Percentiles rank a stretch among this genome's conserved stretches.
These are phyloP conservation scores for Alternaria brassicicola DNA, from an alignment of 2,329 filamentous ascomycete species.

Conservation along the genomic window DNA sequence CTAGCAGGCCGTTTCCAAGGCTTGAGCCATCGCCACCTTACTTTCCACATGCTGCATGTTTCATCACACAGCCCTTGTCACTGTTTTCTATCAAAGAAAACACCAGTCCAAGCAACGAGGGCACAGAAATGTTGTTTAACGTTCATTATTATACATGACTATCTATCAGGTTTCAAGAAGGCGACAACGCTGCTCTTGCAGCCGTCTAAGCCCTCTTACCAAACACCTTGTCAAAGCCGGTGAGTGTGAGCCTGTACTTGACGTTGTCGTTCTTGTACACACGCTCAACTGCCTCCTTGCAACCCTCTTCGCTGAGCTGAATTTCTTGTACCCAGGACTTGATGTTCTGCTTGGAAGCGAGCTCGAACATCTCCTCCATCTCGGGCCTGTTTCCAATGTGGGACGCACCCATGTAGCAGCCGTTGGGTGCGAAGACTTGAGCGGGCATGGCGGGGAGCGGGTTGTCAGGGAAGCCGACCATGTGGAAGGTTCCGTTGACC, in stretches of 20 bases:
- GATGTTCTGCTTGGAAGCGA: conserved; percentile 58
- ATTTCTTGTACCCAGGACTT: conserved; percentile 68
- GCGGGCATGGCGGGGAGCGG: conserved; percentile 73
- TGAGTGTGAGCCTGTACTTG: conserved; percentile 73
- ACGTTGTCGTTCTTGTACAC: conserved; percentile 72
- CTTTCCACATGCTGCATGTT: no score
- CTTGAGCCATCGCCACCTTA: background rate
- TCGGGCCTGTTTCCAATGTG: conserved; percentile 59
- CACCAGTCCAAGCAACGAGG: background rate
- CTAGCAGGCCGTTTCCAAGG: background rate
- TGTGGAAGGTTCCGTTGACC: conserved; percentile 80
- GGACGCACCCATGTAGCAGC: conserved; percentile 60
- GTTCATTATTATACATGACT: background rate
- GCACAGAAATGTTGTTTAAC: background rate
- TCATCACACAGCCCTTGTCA: no score
- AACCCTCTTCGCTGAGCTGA: conserved; percentile 72
- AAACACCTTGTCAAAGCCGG: conserved; percentile 71
- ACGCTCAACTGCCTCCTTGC: conserved; percentile 71
- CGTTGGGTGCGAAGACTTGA: conserved; percentile 77
- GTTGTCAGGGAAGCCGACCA: conserved; percentile 79
- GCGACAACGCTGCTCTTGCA: background rate
- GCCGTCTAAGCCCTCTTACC: conserved; percentile 52
- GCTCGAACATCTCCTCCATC: conserved; percentile 59
- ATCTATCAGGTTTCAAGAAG: background rate
- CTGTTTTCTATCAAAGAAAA: background rate